Base-by-base conservation (phyloP, 257 asterid species). In the Ligustrum vulgare region DNA sequence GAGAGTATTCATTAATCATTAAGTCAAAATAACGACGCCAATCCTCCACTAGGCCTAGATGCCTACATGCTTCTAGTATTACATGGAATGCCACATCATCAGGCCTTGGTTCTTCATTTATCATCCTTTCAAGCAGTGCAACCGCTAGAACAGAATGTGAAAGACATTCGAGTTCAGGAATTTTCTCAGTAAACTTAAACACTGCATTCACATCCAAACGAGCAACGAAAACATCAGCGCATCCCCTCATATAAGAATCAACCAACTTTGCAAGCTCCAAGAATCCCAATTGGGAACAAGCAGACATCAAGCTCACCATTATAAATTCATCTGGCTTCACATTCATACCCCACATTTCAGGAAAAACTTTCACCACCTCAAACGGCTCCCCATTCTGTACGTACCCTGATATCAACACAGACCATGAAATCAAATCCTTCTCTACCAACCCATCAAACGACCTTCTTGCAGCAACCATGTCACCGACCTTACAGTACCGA, bases 161-260 rank as follows among this genome's bases (percentile, higher is more conserved):
- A 15, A 90, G 76, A 5, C 96, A 56, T 69, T 90, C 89, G 11
- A 85, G 90, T 65, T 47, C 72, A 65, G 93, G 84, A 89, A 86
- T 88, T 25, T 74, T 80, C 78, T 87, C 89, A 28, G 31, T 28
- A 28, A 28, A 28, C 31, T 28, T 28, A 33, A 91, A 89, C 36
- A 89, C 90, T 5, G 86, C 89, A 60, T 92, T 85, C 97, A 92
- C 90, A 63, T 87, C 96, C 33, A 92, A 74, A 2, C 86, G 96
- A 74, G 96, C 91, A 1, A 93, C 86, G 20, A 84, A 77, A 1
- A 92, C 84, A 69, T 89, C 95, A 20, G 78, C 31, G 16, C 86
- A 84, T 6, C 71, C 73, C 6, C 47, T 76, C 73, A 90, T 77
- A 75, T 83, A 85, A 23, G 84, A 77, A 54, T 92, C 96, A 20